phyloP scores from a whole-genome alignment of 306 rosid species.

The Quercus agrifolia region DNA sequence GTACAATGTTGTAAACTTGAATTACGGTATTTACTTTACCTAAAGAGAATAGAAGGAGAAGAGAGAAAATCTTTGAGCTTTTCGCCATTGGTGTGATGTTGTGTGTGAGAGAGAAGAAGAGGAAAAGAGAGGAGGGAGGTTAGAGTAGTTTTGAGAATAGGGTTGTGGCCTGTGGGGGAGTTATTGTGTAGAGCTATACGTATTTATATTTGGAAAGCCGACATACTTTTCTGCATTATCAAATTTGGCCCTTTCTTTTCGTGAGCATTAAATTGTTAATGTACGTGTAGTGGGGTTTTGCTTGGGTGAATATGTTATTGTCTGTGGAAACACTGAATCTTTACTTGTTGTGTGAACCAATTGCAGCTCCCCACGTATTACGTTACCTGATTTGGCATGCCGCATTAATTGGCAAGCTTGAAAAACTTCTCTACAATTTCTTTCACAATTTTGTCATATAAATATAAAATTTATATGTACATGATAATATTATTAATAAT shows the following conservation, averaged over 20 bases:
- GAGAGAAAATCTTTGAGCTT: constrained; percentile 2
- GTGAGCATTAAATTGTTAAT: constrained; percentile 32
- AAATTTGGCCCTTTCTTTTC: constrained; percentile 24
- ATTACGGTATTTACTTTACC: constrained; percentile 15
- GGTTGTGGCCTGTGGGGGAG: no score
- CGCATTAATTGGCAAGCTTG: no score
- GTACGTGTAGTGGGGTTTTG: constrained; percentile 26
- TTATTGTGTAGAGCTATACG: not conserved
- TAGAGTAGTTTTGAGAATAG: not conserved
- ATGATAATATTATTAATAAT: no score
- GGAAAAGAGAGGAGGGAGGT: no score
- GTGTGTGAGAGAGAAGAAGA: not conserved
- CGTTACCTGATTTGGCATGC: not conserved
- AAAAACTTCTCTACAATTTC: no score
- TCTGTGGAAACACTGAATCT: not conserved
- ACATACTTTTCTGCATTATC: not conserved
- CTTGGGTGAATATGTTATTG: constrained; percentile 10
- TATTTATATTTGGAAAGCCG: not conserved
- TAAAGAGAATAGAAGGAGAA: constrained; percentile 29
- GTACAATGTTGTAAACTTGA: no score
- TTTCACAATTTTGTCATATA: no score
- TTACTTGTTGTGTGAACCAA: not conserved
- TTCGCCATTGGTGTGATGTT: constrained; percentile 24
- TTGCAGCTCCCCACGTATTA: not conserved
- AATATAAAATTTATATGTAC: no score